Evolutionary conservation across 495 filamentous ascomycete species (phyloP).

Genomic region (Geoglossum glabrum): DNA sequence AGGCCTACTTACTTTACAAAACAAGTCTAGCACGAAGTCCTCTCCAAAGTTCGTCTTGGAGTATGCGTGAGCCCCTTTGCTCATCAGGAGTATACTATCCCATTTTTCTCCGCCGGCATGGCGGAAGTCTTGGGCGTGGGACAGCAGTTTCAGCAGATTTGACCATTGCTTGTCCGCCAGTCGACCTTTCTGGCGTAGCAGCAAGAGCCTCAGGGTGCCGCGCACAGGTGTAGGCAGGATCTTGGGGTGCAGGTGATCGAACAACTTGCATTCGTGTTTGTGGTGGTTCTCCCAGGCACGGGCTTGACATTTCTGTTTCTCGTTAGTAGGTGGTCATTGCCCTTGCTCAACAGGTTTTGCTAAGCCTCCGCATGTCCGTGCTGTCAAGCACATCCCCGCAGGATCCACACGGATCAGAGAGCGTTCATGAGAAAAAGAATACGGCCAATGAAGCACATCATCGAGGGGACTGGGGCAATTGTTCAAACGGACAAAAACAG

Average conservation of each 20-base stretch:
- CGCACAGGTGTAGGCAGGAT: slow-evolving; percentile 35
- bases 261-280: slow-evolving; percentile 38
- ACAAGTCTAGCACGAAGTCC: slow-evolving; percentile 20
- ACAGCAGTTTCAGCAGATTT: slow-evolving; percentile 24
- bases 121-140: slow-evolving; percentile 26
- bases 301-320: slow-evolving; percentile 34
- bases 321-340: neutral
- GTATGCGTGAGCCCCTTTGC: slow-evolving; percentile 32
- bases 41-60: slow-evolving; percentile 24
- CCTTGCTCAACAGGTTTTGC: too few relatives aligned
- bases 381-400: neutral
- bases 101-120: slow-evolving; percentile 19
- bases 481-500: neutral
- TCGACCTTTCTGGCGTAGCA: slow-evolving; percentile 19
- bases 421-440: too few relatives aligned
- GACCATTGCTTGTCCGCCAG: slow-evolving; percentile 21
- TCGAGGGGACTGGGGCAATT: too few relatives aligned
- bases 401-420: neutral
- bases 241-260: slow-evolving; percentile 24
- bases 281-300: slow-evolving; percentile 39
- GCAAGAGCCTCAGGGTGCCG: slow-evolving; percentile 31
- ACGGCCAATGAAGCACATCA: too few relatives aligned
- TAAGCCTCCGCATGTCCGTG: too few relatives aligned
- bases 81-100: slow-evolving; percentile 30
- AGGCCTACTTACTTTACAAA: slow-evolving; percentile 23